These are phyloP conservation scores for Huntiella decipiens DNA, from an alignment of 2,329 filamentous ascomycete species.

Conservation along the genomic window DNA sequence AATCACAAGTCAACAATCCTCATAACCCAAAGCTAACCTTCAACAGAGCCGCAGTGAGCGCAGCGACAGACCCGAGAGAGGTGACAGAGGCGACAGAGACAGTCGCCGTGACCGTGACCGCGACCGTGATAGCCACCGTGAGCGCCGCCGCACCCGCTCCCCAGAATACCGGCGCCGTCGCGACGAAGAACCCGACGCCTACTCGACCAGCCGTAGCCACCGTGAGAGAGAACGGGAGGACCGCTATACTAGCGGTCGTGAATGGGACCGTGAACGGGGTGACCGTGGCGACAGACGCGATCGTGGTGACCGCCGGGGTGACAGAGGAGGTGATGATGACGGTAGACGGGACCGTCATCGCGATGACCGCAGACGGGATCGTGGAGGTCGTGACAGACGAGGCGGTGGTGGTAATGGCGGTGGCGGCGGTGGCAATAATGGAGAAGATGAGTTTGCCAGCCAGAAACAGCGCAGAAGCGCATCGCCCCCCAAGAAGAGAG, in stretches of 20 bases:
- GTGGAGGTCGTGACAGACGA: slow-evolving; percentile 22
- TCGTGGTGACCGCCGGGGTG: slow-evolving; percentile 26
- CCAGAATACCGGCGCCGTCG: slow-evolving; percentile 57
- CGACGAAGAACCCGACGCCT: slow-evolving; percentile 65
- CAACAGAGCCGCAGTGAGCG: slow-evolving; percentile 3
- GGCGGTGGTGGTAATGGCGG: slow-evolving; percentile 17
- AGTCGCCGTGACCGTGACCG: slow-evolving; percentile 19
- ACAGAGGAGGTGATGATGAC: slow-evolving; percentile 42
- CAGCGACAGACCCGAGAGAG: neutral
- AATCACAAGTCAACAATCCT: neutral
- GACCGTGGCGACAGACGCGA: slow-evolving; percentile 15
- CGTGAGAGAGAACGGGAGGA: slow-evolving; percentile 88
- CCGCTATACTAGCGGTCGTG: slow-evolving; percentile 53
- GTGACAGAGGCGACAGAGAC: slow-evolving; percentile 17
- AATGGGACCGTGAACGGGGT: slow-evolving; percentile 55
- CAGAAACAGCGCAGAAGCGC: slow-evolving; percentile 43
- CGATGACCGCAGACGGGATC: slow-evolving; percentile 20
- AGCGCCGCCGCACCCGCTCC: slow-evolving; percentile 68
- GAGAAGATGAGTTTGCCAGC: slow-evolving; percentile 21
- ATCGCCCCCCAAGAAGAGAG: slow-evolving; percentile 72
- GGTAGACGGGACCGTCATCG: slow-evolving; percentile 40
- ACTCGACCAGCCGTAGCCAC: slow-evolving; percentile 83
- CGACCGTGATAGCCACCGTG: slow-evolving; percentile 26
- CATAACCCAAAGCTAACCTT: neutral
- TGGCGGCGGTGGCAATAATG: slow-evolving; percentile 22